Evolutionary conservation across 139 green algal genomes (phyloP), one percentile per base, ranked within the genome.

Genomic region (Tetradesmus obliquus): DNA sequence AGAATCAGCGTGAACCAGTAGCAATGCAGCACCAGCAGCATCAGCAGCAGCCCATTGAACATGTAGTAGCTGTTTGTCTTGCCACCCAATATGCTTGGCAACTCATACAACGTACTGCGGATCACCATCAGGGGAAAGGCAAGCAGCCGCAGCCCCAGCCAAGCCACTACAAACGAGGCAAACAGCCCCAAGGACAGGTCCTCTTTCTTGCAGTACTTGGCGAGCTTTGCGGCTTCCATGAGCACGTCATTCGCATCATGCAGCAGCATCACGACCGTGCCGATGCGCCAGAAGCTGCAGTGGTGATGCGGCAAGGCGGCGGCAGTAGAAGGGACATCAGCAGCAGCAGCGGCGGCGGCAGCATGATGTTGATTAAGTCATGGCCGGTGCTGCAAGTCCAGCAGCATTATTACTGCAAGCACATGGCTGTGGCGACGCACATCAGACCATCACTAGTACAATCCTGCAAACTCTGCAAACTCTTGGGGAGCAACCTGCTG

Each of bases 1-100:
- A 95, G 54, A 58, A 98, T 98, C 15, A 98, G 93, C 1, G 82
- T 90, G 58, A 97, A 97, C 97, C 97, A 98, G 91, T 98, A 98
- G 3, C 96, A 74, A 86, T 98, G 95, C 84, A 98, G 92, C 55
- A 93, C 88, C 57, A 96, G 92, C 79, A 98, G 94, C 84, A 93
- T 62, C 24, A 89, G 85, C 24, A 97, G 91, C 83, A 96, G 79
- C 1, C 5, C 74, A 84, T 95, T 96, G 55, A 98, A 94, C 15
- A 91, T 53, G 12, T 87, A 91, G 66, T 95, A 94, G 57, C 91
- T 81, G 3, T 82, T 88, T 55, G 93, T 88, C 76, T 74, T 79
- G 80, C 91, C 92, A 15, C 93, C 93, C 20, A 96, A 88, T 9
- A 94, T 88, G 0, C 69, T 2, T 72, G 88, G 89, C 55, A 89